Conservation (phyloP, 306 rosid genomes). For the Cyamopsis tetragonoloba region DNA sequence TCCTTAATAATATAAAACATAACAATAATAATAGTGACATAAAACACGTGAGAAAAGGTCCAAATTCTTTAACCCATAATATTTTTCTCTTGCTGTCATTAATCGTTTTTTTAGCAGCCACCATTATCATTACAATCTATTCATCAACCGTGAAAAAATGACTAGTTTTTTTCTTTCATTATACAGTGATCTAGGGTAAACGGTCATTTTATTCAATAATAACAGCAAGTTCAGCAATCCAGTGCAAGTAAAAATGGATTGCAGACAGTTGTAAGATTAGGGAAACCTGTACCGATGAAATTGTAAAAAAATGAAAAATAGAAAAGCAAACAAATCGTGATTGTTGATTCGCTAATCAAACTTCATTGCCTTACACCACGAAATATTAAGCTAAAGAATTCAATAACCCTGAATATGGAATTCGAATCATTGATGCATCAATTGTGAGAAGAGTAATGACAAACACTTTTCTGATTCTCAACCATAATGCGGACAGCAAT, state of each 20-base stretch:
- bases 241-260: constrained; percentile 9
- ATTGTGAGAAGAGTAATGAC: background rate
- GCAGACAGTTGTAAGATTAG: background rate
- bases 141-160: constrained; percentile 1
- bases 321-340: background rate
- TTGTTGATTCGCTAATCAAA: background rate
- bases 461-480: background rate
- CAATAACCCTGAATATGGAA: background rate
- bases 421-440: constrained; percentile 7
- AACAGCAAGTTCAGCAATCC: background rate
- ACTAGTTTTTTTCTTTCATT: background rate
- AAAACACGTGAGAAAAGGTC: background rate
- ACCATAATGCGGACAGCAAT: constrained; percentile 26
- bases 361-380: background rate
- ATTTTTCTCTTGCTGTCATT: background rate
- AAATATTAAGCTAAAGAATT: background rate
- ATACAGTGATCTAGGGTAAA: constrained; percentile 1
- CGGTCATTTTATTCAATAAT: background rate
- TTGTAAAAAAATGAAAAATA: background rate
- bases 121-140: background rate
- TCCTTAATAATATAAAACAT: background rate
- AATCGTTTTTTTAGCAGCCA: background rate
- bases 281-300: background rate
- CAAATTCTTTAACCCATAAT: background rate
- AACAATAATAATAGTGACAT: background rate